These are phyloP conservation scores for Phialemoniopsis sp. DNA, from an alignment of 2,329 filamentous ascomycete genomes.

Conservation along the genomic window DNA sequence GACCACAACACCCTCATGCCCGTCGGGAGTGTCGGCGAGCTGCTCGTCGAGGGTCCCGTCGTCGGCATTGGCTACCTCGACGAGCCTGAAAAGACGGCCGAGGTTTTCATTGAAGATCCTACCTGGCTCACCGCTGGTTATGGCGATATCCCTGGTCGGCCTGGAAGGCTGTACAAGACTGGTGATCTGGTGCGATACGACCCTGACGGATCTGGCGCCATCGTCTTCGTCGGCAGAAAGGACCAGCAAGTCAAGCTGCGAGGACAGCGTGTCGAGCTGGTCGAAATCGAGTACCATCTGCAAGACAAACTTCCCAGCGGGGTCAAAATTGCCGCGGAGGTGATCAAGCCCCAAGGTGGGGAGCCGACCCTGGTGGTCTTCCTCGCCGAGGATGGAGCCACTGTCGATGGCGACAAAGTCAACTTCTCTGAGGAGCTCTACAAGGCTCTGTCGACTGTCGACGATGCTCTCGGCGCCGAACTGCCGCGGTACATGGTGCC, in stretches of 20 bases:
- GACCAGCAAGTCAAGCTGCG: conserved; percentile 52
- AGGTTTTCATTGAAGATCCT: conserved; percentile 3
- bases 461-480: conserved; percentile 23
- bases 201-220: conserved; percentile 20
- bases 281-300: conserved; percentile 9
- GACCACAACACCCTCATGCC: conserved; percentile 20
- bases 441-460: conserved; percentile 21
- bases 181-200: conserved; percentile 32
- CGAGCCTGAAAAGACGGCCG: conserved; percentile 11
- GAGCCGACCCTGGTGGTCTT: conserved; percentile 18
- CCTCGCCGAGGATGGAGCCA: conserved; percentile 8
- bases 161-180: conserved; percentile 24
- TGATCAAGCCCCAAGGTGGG: conserved; percentile 16
- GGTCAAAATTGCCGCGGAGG: conserved; percentile 18
- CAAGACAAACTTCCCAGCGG: conserved; percentile 8
- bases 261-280: conserved; percentile 47
- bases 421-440: conserved; percentile 16
- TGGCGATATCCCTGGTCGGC: not conserved
- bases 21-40: conserved; percentile 24
- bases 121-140: not conserved
- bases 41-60: conserved; percentile 36
- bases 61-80: conserved; percentile 45
- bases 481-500: conserved; percentile 44
- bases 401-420: conserved; percentile 1
- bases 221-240: conserved; percentile 41